Base-by-base conservation (phyloP, 2,329 filamentous ascomycete genomes). In the Pseudogymnoascus sp. region DNA sequence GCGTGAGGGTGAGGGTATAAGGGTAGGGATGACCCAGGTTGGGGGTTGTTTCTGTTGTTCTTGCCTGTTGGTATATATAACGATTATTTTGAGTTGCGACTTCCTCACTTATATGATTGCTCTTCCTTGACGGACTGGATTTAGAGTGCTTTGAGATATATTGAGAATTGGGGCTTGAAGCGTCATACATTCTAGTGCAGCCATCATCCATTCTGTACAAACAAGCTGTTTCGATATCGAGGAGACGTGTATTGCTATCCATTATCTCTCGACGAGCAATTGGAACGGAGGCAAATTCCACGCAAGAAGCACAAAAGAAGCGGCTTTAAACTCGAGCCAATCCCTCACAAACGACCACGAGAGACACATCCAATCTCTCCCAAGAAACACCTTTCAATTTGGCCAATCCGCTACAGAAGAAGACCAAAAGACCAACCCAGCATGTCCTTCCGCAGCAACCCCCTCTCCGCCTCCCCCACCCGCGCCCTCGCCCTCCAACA, bases 401-500 rank as follows among this genome's bases (percentile, higher is more conserved):
- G 3, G 6, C 7, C 43, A 50, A 28, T 25, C 5, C 11, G 18
- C 3, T 20, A 3, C 38, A 14, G 2, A 39, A 41, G 3, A 39
- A 11, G 15, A 39, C n/a, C 6, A 28, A 35, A 33, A 59, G 9
- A 47, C 20, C 25, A 59, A 59, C 3, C 41, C 37, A 53, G 15
- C 5, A 63, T 63, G 62, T 47, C 62, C 8, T 57, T 63, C 35
- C 62, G 59, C 15, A 66, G 61, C 18, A 64, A 65, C 37, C 63
- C 67, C 37, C 62, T 60, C 1, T 64, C 66, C 28, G 68, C 66
- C 50, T 64, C 66, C 1, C 63, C 67, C 4, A 69, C 71, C 50
- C 64, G 69, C 61, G 71, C 66, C 15, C 71, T 72, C 38, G 67
- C 69, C 61, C 68, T 73, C 6, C 71, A 73, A 59, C 72, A 70